phyloP scores from a whole-genome alignment of 2,329 filamentous ascomycete genomes.

The Hymenoscyphus albidus region DNA sequence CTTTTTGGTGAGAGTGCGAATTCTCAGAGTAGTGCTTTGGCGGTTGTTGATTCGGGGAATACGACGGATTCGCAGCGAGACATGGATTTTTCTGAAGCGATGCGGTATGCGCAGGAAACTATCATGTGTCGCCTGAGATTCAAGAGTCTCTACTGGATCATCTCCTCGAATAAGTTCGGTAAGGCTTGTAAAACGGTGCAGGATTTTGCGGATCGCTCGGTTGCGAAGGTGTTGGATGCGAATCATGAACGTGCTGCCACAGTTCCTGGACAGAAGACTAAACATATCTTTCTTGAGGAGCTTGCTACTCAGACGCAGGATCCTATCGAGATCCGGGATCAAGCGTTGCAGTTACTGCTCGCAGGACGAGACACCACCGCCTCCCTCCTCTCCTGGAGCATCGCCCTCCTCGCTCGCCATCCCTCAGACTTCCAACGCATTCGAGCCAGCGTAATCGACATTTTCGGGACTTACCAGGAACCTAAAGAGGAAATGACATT shows the following conservation, averaged over 20 bases:
- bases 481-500: constrained; percentile 25
- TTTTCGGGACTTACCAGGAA: constrained; percentile 30
- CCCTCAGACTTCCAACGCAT: constrained; percentile 42
- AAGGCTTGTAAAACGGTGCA: constrained; percentile 29
- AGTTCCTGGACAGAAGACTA: constrained; percentile 20
- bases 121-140: constrained; percentile 34
- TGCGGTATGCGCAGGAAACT: constrained; percentile 36
- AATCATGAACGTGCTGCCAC: constrained; percentile 33
- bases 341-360: constrained; percentile 36
- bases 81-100: constrained; percentile 39
- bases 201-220: constrained; percentile 31
- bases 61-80: constrained; percentile 17
- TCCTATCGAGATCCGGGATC: constrained; percentile 36
- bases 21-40: constrained; percentile 40
- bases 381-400: constrained; percentile 34
- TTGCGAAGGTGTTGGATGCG: constrained; percentile 21
- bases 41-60: constrained; percentile 25
- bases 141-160: constrained; percentile 27
- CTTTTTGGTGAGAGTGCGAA: constrained; percentile 53
- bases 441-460: constrained; percentile 38
- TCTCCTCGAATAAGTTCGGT: constrained; percentile 31
- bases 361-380: constrained; percentile 30
- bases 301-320: constrained; percentile 45
- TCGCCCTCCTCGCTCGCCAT: constrained; percentile 41
- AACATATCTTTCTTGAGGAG: constrained; percentile 44